Conservation (phyloP, 108 stramenopile species). For the Cyclotella atomus region DNA sequence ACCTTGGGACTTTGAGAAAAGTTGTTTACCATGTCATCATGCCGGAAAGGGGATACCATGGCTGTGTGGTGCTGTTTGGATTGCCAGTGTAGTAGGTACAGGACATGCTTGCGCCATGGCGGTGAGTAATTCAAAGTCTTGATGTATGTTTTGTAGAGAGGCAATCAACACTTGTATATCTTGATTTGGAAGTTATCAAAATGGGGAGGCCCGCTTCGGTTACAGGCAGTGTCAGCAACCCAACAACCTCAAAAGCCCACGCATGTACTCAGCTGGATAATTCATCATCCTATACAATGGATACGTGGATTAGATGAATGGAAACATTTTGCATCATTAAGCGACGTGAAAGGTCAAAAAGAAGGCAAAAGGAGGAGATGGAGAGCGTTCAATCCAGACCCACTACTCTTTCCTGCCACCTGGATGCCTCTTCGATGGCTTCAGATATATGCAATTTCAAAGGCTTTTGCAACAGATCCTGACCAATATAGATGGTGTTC, state of each 20-base stretch:
- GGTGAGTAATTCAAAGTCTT: slow-evolving; percentile 22
- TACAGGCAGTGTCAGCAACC: slow-evolving; percentile 45
- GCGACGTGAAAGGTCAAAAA: background rate
- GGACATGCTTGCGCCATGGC: slow-evolving; percentile 58
- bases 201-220: slow-evolving; percentile 63
- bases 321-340: slow-evolving; percentile 42
- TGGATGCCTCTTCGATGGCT: slow-evolving; percentile 67
- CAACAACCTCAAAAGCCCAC: slow-evolving; percentile 36
- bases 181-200: slow-evolving; percentile 45
- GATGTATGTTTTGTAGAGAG: too few species aligned
- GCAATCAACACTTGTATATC: too few species aligned
- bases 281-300: slow-evolving; percentile 59
- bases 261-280: slow-evolving; percentile 22
- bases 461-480: slow-evolving; percentile 54
- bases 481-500: slow-evolving; percentile 41
- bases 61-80: slow-evolving; percentile 73
- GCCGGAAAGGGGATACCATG: slow-evolving; percentile 41
- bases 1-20: slow-evolving; percentile 1
- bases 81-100: slow-evolving; percentile 54
- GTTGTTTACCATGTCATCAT: slow-evolving; percentile 37
- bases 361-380: slow-evolving; percentile 6
- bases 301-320: slow-evolving; percentile 61
- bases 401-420: slow-evolving; percentile 71
- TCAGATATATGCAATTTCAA: slow-evolving; percentile 48
- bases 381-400: slow-evolving; percentile 51